Evolutionary conservation across 2,329 filamentous ascomycete genomes (phyloP), one percentile per base, ranked within the genome.

Genomic region (Geosmithia flava): DNA sequence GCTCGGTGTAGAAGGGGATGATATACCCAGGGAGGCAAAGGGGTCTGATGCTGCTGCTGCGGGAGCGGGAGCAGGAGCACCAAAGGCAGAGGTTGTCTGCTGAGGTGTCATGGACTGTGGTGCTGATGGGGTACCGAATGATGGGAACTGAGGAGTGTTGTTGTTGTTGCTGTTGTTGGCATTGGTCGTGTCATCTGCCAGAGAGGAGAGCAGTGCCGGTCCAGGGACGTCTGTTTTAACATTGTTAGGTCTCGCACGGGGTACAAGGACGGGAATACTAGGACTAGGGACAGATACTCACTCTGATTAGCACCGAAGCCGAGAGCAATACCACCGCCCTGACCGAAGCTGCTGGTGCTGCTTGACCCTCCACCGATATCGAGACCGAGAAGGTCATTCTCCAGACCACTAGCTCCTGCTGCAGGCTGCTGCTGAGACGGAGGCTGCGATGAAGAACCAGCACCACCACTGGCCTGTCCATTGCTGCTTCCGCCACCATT

Each of bases 341-440:
- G 80, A 13, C 85, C 83, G 58, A 81, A 91, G 49, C 67, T 74
- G 52, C 23, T 8, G 10, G 33, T 7, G 33, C 62, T 62, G 52
- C 62, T 62, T 4, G 75, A 73, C 17, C 59, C 56, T 45, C 85
- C 82, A 45, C 81, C 81, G 58, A 98, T 78, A 41, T 89, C 94
- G 42, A 98, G 69, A 0, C 93, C 93, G 4, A 98, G 73, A 7
- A 98, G 72, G 60, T 98, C 93, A 61, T 94, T 90, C 59, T 96
- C 90, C 20, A 97, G 65, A 15, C 85, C 82, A 48, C 78, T 81
- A 1, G 78, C 68, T 3, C 33, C 33, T 11, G 15, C 33, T 11
- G 33, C 33, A 13, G 33, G 33, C 49, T 78, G 75, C 23, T 46
- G 45, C 15, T 62, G 27, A 27, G 23, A 8, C 70, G 67, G 44